Conservation (phyloP, 179 eudicot genomes). For the Gypsophila paniculata region DNA sequence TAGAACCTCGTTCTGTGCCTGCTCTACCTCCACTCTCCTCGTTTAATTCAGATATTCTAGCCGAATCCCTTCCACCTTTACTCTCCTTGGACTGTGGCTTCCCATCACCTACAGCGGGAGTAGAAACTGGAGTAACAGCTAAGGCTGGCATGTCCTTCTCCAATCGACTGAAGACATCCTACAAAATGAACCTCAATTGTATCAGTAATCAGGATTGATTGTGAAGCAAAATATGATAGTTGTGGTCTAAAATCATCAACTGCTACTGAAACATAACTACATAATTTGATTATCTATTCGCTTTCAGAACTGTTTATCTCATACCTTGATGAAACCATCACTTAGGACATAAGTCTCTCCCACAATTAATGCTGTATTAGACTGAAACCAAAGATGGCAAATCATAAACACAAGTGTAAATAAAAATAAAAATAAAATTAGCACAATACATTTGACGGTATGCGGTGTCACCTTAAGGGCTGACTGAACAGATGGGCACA, state of each 20-base stretch:
- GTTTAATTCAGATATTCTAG: conserved; percentile 41
- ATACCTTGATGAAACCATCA: conserved; percentile 81
- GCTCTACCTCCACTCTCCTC: conserved; percentile 58
- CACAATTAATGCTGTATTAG: conserved; percentile 59
- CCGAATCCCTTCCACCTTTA: conserved; percentile 42
- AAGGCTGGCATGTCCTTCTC: conserved; percentile 69
- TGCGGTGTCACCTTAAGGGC: conserved; percentile 62
- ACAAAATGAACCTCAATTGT: conserved; percentile 5
- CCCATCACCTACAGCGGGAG: conserved; percentile 35
- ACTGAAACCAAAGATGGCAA: conserved; percentile 44
- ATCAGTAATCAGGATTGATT: conserved; percentile 8
- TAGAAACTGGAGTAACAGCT: conserved; percentile 33
- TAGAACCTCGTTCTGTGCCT: conserved; percentile 59
- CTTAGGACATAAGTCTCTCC: conserved; percentile 81
- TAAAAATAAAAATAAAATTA: neutral
- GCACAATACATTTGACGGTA: neutral
- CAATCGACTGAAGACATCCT: conserved; percentile 69
- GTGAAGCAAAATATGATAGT: neutral
- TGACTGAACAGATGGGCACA: conserved; percentile 69
- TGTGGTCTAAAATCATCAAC: neutral
- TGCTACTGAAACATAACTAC: neutral
- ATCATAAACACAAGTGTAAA: conserved; percentile 8
- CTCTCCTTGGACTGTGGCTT: conserved; percentile 37
- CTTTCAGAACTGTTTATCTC: conserved; percentile 9
- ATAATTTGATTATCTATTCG: conserved; percentile 1